phyloP scores from a whole-genome alignment of 1,139 yeast genomes.

The Chernovozyma sophiae-reginae region DNA sequence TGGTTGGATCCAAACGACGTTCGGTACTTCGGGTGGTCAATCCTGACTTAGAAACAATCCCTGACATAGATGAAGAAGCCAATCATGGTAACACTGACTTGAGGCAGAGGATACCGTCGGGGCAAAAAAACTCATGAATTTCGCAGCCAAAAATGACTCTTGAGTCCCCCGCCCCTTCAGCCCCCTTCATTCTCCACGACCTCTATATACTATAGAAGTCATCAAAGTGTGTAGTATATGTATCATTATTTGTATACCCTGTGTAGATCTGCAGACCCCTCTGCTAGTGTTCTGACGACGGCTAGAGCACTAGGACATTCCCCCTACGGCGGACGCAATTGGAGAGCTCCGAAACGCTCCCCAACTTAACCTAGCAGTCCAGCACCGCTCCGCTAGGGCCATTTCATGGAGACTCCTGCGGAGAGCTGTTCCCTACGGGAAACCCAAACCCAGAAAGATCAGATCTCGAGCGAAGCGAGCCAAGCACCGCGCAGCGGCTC shows the following conservation, averaged over 20 bases:
- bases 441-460: too few relatives aligned
- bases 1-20: constrained; percentile 68
- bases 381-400: too few relatives aligned
- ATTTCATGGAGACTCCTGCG: too few relatives aligned
- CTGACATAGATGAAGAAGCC: constrained; percentile 11
- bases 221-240: constrained; percentile 1
- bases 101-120: constrained; percentile 31
- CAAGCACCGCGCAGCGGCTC: too few relatives aligned
- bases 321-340: too few relatives aligned
- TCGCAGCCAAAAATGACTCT: neutral
- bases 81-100: constrained; percentile 8
- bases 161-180: neutral
- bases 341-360: too few relatives aligned
- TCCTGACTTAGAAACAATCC: constrained; percentile 42
- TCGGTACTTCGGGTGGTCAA: constrained; percentile 60
- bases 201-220: neutral
- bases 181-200: neutral
- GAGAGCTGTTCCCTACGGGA: too few relatives aligned
- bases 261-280: too few relatives aligned
- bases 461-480: too few relatives aligned
- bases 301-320: too few relatives aligned
- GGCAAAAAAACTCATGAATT: neutral
- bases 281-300: too few relatives aligned
- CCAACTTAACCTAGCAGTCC: too few relatives aligned
- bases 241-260: neutral